Percentiles rank a stretch among this genome's conserved stretches.
Conservation (phyloP, 208 protist species). For the Willaertia magna region DNA sequence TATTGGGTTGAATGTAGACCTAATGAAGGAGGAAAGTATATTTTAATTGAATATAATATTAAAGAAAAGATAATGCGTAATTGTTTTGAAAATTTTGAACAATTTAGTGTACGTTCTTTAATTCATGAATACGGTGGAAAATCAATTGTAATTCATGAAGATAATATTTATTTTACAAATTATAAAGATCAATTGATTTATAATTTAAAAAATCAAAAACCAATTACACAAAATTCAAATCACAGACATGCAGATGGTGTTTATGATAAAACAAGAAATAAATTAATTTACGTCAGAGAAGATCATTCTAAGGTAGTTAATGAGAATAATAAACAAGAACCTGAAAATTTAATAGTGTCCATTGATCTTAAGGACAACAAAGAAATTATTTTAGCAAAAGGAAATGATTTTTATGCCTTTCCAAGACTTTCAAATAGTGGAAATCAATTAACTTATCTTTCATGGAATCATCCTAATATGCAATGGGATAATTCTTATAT, state of each 20-base stretch:
- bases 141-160: background rate
- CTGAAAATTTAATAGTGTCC: background rate
- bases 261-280: background rate
- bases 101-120: background rate
- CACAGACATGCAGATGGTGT: background rate
- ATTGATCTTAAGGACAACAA: background rate
- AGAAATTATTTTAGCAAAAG: background rate
- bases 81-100: background rate
- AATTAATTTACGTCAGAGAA: background rate
- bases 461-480: constrained; percentile 27
- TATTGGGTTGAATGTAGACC: background rate
- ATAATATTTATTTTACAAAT: background rate
- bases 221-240: background rate
- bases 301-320: background rate
- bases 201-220: background rate
- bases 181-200: background rate
- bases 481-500: constrained; percentile 7
- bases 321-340: background rate
- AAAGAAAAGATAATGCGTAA: background rate
- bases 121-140: constrained; percentile 12
- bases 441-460: background rate
- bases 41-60: background rate
- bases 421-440: constrained; percentile 11
- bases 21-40: background rate
- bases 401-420: constrained; percentile 17